phyloP scores from a whole-genome alignment of 768 basidiomycete species.

The Wakefieldia striispora region DNA sequence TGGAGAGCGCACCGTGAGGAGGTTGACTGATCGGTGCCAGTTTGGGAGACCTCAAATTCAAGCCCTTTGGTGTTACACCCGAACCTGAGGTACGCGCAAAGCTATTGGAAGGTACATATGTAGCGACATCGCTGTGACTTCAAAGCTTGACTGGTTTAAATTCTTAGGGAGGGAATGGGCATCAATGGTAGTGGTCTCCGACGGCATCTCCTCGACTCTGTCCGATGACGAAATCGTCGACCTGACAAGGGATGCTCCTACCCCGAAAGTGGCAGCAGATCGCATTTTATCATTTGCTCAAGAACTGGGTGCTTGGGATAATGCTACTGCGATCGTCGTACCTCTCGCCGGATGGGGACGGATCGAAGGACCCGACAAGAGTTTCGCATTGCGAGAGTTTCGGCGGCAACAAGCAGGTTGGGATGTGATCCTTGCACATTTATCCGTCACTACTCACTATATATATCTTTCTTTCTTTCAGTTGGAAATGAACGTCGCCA shows the following conservation, averaged over 20 bases:
- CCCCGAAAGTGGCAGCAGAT: slow-evolving; percentile 80
- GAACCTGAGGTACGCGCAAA: slow-evolving; percentile 85
- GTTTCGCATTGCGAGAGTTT: slow-evolving; percentile 81
- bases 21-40: slow-evolving; percentile 37
- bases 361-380: slow-evolving; percentile 74
- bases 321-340: slow-evolving; percentile 86
- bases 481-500: slow-evolving; percentile 63
- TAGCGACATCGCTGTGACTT: background rate
- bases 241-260: slow-evolving; percentile 66
- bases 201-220: slow-evolving; percentile 87
- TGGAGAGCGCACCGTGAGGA: background rate
- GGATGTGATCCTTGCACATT: slow-evolving; percentile 9
- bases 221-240: slow-evolving; percentile 96
- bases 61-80: slow-evolving; percentile 87
- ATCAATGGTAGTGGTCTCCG: slow-evolving; percentile 85
- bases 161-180: slow-evolving; percentile 77
- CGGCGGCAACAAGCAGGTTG: slow-evolving; percentile 62
- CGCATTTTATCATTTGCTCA: slow-evolving; percentile 84
- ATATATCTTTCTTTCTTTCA: slow-evolving; percentile 23
- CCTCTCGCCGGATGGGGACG: slow-evolving; percentile 93
- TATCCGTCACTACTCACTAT: slow-evolving; percentile 1
- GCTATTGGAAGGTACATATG: slow-evolving; percentile 63
- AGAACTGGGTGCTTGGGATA: slow-evolving; percentile 81
- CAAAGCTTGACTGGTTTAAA: background rate
- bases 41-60: slow-evolving; percentile 86